Base-by-base conservation (phyloP, 163 green algal species). In the Scenedesmus sp. region DNA sequence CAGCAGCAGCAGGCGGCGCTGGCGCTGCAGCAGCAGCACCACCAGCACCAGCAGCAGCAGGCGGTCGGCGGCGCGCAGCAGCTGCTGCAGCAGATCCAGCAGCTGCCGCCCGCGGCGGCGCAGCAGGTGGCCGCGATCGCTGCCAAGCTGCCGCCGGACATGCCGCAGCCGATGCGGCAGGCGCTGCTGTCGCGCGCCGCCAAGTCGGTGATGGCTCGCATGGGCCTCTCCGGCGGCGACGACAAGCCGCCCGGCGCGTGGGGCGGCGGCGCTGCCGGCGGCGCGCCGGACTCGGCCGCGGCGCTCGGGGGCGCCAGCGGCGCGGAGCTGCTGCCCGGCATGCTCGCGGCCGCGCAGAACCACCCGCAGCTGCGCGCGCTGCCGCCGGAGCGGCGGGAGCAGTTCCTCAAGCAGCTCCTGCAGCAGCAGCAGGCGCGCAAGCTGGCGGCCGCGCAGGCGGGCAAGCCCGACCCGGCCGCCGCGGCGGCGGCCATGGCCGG, bases 21-120 rank as follows among this genome's bases (percentile, higher is more conserved):
- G 13, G 28, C 28, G 24, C 66, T 54, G 66, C 66, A 63, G 66
- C 50, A 51, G 26, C 33, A 28, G 24, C 31, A 26, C 20, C 65
- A 75, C 22, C 63, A 71, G 63, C 29, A 26, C 4, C 54, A 14
- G 34, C 4, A 39, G 54, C 54, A 20, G 4, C 13, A 18, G 63
- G 18, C 44, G 34, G 29, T 50, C 17, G 20, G 4, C 29, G 51
- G 13, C 22, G 17, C 53, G 22, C 69, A 77, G 51, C 66, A 77
- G 50, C 69, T 77, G 34, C 29, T 77, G 53, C 69, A 77, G 69
- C 29, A 34, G 53, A 34, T 77, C 2, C 51, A 77, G n/a, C 10
- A 22, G n/a, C 69, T 77, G n/a, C 69, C 69, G n/a, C 53, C 69
- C 3, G 29, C 10, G 29, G 69, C 69, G 31, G 69, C 53, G n/a